Percentiles rank a stretch among this genome's conserved stretches.
phyloP scores from a whole-genome alignment of 2,329 filamentous ascomycete species.

The Exophiala viscosa region DNA sequence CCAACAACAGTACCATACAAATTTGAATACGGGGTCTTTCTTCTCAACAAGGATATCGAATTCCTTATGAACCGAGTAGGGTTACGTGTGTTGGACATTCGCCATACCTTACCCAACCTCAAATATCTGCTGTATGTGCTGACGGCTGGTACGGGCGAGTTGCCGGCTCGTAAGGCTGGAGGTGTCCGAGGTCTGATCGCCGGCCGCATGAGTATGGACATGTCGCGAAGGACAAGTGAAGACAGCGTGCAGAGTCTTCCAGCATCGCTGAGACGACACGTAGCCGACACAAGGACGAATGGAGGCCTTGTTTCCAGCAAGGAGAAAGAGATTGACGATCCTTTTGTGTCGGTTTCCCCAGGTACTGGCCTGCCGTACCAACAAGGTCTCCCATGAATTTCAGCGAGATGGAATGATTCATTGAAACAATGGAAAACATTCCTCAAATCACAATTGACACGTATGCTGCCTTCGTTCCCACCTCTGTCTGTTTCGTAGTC shows the following conservation, averaged over 20 bases:
- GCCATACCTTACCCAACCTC: slow-evolving; percentile 87
- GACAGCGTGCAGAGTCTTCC: slow-evolving; percentile 34
- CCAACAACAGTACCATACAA: slow-evolving; percentile 73
- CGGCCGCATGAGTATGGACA: slow-evolving; percentile 35
- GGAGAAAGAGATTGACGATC: slow-evolving; percentile 13
- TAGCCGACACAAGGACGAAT: slow-evolving; percentile 3
- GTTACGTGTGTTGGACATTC: slow-evolving; percentile 78
- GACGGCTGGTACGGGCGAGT: slow-evolving; percentile 68
- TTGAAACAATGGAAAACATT: not conserved
- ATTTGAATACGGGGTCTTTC: slow-evolving; percentile 92
- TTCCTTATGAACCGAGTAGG: slow-evolving; percentile 62
- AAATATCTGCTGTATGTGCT: slow-evolving; percentile 90
- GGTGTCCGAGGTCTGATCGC: slow-evolving; percentile 48
- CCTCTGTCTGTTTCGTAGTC: too few relatives aligned
- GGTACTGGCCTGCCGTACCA: slow-evolving; percentile 7
- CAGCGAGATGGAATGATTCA: not conserved
- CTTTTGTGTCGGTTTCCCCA: slow-evolving; percentile 11
- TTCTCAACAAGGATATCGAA: slow-evolving; percentile 96
- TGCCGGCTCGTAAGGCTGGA: slow-evolving; percentile 54
- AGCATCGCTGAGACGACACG: not conserved
- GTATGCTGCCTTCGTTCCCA: too few relatives aligned
- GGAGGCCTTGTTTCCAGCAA: slow-evolving; percentile 1
- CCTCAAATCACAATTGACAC: too few relatives aligned
- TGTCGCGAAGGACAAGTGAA: slow-evolving; percentile 39
- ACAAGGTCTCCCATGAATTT: slow-evolving; percentile 1